These are phyloP conservation scores for Pilasporangium apinafurcum DNA, from an alignment of 352 stramenopile genomes.

Conservation along the genomic window DNA sequence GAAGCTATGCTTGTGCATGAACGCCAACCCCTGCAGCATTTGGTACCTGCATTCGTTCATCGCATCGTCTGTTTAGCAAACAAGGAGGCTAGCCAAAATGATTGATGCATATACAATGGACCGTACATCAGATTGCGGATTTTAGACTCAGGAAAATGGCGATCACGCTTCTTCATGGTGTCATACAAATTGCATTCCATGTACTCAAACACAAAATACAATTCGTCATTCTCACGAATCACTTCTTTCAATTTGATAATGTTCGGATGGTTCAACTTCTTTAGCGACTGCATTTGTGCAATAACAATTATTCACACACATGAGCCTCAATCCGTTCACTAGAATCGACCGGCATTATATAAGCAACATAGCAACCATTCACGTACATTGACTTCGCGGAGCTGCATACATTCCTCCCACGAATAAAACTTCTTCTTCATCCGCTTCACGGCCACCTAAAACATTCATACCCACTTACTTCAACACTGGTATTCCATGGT, in stretches of 20 bases:
- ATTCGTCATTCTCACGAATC: slow-evolving; percentile 95
- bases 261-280: slow-evolving; percentile 95
- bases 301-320: neutral
- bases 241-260: slow-evolving; percentile 99
- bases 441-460: slow-evolving; percentile 94
- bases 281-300: slow-evolving; percentile 60
- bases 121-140: slow-evolving; percentile 95
- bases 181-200: slow-evolving; percentile 98
- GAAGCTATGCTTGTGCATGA: slow-evolving; percentile 98
- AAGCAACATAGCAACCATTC: neutral
- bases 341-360: neutral
- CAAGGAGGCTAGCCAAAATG: neutral
- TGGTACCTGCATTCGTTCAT: slow-evolving; percentile 61
- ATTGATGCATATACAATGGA: neutral
- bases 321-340: slow-evolving; percentile 1
- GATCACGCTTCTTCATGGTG: slow-evolving; percentile 92
- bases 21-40: slow-evolving; percentile 95
- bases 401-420: slow-evolving; percentile 95
- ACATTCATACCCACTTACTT: no score
- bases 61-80: neutral
- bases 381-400: slow-evolving; percentile 95
- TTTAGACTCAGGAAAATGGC: slow-evolving; percentile 89
- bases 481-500: no score
- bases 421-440: slow-evolving; percentile 98
- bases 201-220: slow-evolving; percentile 99